Conservation (phyloP, 352 stramenopile species). For the Globisporangium iwayamae region DNA sequence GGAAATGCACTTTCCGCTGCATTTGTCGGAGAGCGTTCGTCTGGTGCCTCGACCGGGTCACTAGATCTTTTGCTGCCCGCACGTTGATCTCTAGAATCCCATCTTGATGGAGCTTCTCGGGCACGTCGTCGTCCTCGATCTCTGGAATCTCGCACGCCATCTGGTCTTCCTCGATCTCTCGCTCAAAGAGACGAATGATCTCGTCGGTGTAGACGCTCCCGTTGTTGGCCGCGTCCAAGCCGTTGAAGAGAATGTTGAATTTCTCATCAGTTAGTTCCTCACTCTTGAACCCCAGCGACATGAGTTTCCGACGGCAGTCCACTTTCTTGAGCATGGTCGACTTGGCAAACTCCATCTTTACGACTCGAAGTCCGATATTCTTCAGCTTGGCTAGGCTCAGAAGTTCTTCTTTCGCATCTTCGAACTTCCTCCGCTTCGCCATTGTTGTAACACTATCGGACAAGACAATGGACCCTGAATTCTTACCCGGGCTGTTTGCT, state of each 20-base stretch:
- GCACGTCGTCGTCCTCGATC: slow-evolving; percentile 73
- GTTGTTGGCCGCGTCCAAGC: slow-evolving; percentile 34
- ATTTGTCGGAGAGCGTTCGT: slow-evolving; percentile 10
- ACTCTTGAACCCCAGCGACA: slow-evolving; percentile 61
- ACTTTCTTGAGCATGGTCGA: slow-evolving; percentile 36
- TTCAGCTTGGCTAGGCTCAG: slow-evolving; percentile 56
- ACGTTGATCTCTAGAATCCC: slow-evolving; percentile 62
- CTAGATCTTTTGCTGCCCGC: slow-evolving; percentile 49
- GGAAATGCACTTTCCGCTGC: slow-evolving; percentile 34
- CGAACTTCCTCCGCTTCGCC: slow-evolving; percentile 56
- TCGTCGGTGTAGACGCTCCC: slow-evolving; percentile 40
- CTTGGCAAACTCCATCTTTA: slow-evolving; percentile 70
- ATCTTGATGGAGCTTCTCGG: slow-evolving; percentile 67
- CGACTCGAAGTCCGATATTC: slow-evolving; percentile 59
- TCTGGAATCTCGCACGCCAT: slow-evolving; percentile 68
- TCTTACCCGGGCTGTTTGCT: slow-evolving; percentile 30
- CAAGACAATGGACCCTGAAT: slow-evolving; percentile 24
- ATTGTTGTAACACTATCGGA: slow-evolving; percentile 30
- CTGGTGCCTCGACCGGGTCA: slow-evolving; percentile 17
- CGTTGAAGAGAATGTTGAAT: slow-evolving; percentile 59
- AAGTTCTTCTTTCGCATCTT: slow-evolving; percentile 72
- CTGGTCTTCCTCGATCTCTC: slow-evolving; percentile 73
- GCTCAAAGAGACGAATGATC: slow-evolving; percentile 63
- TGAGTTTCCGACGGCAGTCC: slow-evolving; percentile 58
- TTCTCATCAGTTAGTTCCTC: slow-evolving; percentile 72